Evolutionary conservation across 78 protist genomes (phyloP), one percentile per base, ranked within the genome.

Genomic region (Abeoforma whisleri): DNA sequence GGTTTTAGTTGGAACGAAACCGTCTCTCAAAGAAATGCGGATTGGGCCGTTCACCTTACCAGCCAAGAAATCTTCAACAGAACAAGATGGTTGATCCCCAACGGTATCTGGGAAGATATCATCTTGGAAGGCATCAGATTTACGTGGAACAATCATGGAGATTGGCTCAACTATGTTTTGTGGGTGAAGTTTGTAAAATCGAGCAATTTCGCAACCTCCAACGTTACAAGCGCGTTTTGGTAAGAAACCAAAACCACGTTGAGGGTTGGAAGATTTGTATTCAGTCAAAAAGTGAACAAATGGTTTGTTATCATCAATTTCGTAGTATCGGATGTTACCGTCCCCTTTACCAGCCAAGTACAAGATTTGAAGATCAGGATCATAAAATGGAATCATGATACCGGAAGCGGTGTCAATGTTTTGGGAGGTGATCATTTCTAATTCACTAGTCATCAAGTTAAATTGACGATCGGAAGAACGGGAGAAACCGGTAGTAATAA

Each of bases 271-370:
- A 23, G 92, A 37, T 81, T 88, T 89, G 93, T 76, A 95, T 89
- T 93, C 96, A 37, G 85, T 38, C 40, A 96, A 81, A 84, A 40
- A 88, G 87, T 91, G 85, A 79, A 82, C 35, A 89, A 84, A 87
- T 69, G 95, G 94, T 40, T 38, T 57, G 40, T 12, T 23, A 85
- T 93, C 95, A 68, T 69, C 86, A 70, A 96, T 48, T 76, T 96
- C 99, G 76, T 88, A 95, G 93, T 95, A 96, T 75, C 95, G 90
- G 84, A 96, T 95, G 92, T 91, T 95, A 79, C 97, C 96, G 88
- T 96, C 99, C 34, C 99, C 99, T 92, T 95, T 96, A 81, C 98
- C 98, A 2, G 95, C 96, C 32, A 96, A 77, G 87, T 88, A 96
- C 79, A 96, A 81, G 39, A 95, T 73, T 38, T 34, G 34, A 37